Base-by-base conservation (phyloP, 2,329 filamentous ascomycete genomes). In the Orbilia blumenaviensis region DNA sequence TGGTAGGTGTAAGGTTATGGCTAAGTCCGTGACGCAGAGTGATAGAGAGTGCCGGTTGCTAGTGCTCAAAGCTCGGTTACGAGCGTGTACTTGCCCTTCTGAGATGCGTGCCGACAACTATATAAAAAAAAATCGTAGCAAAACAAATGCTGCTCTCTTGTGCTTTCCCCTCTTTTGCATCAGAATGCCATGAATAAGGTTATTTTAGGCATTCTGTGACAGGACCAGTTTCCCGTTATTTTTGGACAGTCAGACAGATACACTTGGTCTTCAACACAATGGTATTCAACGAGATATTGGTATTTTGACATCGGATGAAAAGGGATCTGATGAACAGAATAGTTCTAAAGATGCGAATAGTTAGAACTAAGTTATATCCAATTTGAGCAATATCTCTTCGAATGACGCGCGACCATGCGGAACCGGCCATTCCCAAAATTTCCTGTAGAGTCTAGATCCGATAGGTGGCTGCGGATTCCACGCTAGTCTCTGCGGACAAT, bases 351-450 rank as follows among this genome's bases (percentile, higher is more conserved):
- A 52, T 48, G 48, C 36, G 46, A 41, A 44, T 12, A 36, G 16
- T 27, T 21, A 42, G 44, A 56, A 16, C 34, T 74, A 74, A 54
- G 56, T 9, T 2, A 32, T 54, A 34, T 74, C 69, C 69, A 34
- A 42, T 66, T 74, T 34, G 34, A 74, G 69, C 14, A 36, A 44
- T 61, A 29, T 56, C 16, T 25, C 50, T 66, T 52, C 38, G 23
- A 74, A 74, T 66, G 42, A 42, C 41, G 62, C 69, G 69, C 36
- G 62, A 63, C 69, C 62, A 66, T 27, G 58, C 69, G 69, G 69
- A 74, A 74, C 69, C 69, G 52, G 69, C 69, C 52, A 73, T 74
- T 41, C 61, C 69, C 41, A 74, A 74, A 74, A 60, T 74, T 54
- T 67, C 41, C 69, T 67, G 46, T 61, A 74, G 52, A 66, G 69